A percentile compares a stretch with the other conserved stretches of the same genome.
Conservation (phyloP, 2,329 filamentous ascomycete genomes). For the Diplodia mutila region DNA sequence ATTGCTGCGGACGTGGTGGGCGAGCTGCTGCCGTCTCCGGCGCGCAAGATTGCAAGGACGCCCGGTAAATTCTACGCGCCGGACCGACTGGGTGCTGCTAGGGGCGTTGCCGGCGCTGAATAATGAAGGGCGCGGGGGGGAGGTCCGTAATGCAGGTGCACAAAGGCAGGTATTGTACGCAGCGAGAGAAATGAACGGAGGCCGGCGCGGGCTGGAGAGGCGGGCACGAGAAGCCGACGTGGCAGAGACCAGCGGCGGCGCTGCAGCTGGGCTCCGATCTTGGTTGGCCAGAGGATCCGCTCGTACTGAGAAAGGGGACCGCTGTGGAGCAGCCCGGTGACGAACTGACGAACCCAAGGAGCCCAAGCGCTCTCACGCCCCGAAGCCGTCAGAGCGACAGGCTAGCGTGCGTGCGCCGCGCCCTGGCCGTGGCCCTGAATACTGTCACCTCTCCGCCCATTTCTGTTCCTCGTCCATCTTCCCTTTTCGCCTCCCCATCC, state of each 20-base stretch:
- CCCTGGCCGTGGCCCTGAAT: conserved; percentile 2
- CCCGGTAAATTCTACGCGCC: background rate
- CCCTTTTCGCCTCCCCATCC: conserved; percentile 22
- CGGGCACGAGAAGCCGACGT: conserved; percentile 16
- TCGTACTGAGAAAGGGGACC: background rate
- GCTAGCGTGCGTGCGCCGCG: background rate
- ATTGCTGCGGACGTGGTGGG: background rate
- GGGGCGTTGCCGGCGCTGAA: background rate
- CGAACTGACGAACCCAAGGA: background rate
- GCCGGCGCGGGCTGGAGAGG: conserved; percentile 16
- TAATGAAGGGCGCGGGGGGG: conserved; percentile 13
- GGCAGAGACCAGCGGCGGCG: conserved; percentile 17
- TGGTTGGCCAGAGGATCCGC: background rate
- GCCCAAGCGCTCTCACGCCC: conserved; percentile 2
- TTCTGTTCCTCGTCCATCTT: conserved; percentile 8
- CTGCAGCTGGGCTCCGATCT: conserved; percentile 8
- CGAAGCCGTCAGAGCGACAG: background rate
- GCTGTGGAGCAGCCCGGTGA: conserved; percentile 2
- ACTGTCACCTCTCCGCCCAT: conserved; percentile 4
- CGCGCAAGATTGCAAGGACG: conserved; percentile 5
- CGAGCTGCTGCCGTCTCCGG: no score
- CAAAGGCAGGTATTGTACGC: conserved; percentile 12
- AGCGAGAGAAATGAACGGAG: conserved; percentile 5
- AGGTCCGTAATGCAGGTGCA: conserved; percentile 19
- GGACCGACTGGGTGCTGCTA: conserved; percentile 6